Evolutionary conservation across 2,329 filamentous ascomycete species (phyloP), one percentile per base, ranked within the genome.

Genomic region (Spiromastix sp.): DNA sequence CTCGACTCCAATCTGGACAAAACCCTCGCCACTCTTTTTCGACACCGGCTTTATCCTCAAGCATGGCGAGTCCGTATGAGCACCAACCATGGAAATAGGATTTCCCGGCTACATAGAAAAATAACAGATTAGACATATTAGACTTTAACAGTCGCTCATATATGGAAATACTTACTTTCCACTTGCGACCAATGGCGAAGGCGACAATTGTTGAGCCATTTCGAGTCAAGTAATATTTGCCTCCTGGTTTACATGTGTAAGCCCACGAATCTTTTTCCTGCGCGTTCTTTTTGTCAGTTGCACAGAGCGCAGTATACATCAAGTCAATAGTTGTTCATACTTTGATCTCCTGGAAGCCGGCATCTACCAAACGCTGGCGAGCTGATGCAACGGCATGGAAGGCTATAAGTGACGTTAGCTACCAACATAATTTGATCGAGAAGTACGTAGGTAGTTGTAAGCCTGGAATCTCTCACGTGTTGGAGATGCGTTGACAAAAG

Each of bases 11-110:
- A 98, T 79, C 63, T 98, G 91, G 43, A 95, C 64, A 60, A 91
- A 98, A 9, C 89, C 89, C 45, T 83, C 81, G 37, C 74, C 78
- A 52, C 75, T 73, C 65, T 89, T 91, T 64, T 89, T 94, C 54
- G 85, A 93, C 27, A 94, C 80, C 9, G 91, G 91, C 69, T 98
- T 98, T 57, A 98, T 70, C 40, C 89, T 80, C 32, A 98, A 73
- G 48, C 83, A 87, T 4, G 85, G 86, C 8, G 87, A 95, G 63
- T 98, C 91, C 40, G 91, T 96, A 63, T 98, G 89, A 25, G 91
- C 87, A 48, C 89, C 91, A 42, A 98, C 77, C 75, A 96, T 94
- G 57, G 84, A 66, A 42, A 95, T 79, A 6, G 87, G 80, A 59
- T 93, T 93, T 29, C 89, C 89, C 2, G 89, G 78, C 63, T 66